Evolutionary conservation across 2,329 filamentous ascomycete species (phyloP).

Genomic region (Pyricularia grisea): DNA sequence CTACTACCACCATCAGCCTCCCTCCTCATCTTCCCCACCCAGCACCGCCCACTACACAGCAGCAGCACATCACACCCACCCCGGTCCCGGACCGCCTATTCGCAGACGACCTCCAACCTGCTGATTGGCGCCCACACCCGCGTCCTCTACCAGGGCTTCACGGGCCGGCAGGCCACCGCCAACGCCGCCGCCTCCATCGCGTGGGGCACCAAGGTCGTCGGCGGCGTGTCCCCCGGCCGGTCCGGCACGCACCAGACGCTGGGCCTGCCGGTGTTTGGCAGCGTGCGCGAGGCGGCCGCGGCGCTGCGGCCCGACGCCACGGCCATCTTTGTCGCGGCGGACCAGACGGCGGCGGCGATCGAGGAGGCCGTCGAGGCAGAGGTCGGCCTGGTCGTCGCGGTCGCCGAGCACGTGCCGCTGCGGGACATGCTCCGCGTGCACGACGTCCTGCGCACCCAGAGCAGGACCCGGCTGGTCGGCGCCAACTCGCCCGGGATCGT

Average conservation of each 20-base stretch:
- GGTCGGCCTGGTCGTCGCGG: constrained; percentile 67
- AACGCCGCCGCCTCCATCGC: constrained; percentile 68
- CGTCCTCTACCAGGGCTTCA: constrained; percentile 33
- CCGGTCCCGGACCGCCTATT: constrained; percentile 12
- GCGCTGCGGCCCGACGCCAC: constrained; percentile 66
- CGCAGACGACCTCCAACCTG: constrained; percentile 16
- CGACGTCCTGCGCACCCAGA: constrained; percentile 61
- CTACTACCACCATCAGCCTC: neutral
- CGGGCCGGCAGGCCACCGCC: constrained; percentile 50
- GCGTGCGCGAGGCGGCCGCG: constrained; percentile 25
- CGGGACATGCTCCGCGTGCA: constrained; percentile 67
- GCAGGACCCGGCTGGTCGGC: constrained; percentile 62
- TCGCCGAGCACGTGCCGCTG: constrained; percentile 71
- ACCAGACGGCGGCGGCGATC: constrained; percentile 62
- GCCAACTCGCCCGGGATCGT: constrained; percentile 80
- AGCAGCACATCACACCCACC: neutral
- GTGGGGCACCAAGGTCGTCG: constrained; percentile 74
- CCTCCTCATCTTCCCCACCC: neutral
- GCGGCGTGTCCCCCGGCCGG: constrained; percentile 64
- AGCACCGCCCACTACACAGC: neutral
- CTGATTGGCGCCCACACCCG: constrained; percentile 28
- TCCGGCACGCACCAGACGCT: constrained; percentile 54
- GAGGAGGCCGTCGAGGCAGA: constrained; percentile 74
- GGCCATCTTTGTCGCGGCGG: constrained; percentile 71
- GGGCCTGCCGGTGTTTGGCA: constrained; percentile 42